Evolutionary conservation across 768 basidiomycete species (phyloP), one percentile per base, ranked within the genome.

Genomic region (Mycena maculata): DNA sequence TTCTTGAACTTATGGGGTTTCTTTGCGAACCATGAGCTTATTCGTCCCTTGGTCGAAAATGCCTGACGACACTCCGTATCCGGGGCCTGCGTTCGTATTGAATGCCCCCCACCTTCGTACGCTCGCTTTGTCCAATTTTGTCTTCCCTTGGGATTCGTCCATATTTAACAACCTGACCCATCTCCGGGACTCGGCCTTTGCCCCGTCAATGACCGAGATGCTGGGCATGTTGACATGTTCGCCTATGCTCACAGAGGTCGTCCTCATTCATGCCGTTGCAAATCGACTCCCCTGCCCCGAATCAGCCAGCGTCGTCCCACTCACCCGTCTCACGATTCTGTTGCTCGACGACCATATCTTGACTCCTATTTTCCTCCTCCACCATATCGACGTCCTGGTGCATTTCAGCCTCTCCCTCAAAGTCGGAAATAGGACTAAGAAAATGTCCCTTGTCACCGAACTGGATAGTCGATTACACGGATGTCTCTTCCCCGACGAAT

Each of bases 111-210:
- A 28, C 6, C 63, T 65, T 25, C 48, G 36, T 27, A 39, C 41
- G 12, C 57, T 66, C 22, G 31, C 65, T 23, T 23, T 60, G 58
- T 66, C 65, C 22, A 60, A 66, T 55, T 66, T 60, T 25, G 28
- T 66, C 18, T 16, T 57, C 33, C 22, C 58, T 22, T 60, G 58
- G 58, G 58, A 66, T 23, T 41, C 57, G 16, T 0, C 50, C 1
- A 47, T 60, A 59, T 58, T 58, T 28, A 45, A 22, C 31, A 60
- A 54, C 25, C 57, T 59, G 22, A 65, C 64, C 3, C 57, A 53
- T 47, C n/a, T 60, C 42, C 58, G 41, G 38, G 45, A 39, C 52
- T 22, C 36, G 18, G 20, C 50, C 2, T 60, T 47, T 25, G 50
- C 58, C 10, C 58, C 58, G 22, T 66, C 58, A 8, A 60, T 66